phyloP scores from a whole-genome alignment of 768 basidiomycete species.

The Boletus tomentosulus region DNA sequence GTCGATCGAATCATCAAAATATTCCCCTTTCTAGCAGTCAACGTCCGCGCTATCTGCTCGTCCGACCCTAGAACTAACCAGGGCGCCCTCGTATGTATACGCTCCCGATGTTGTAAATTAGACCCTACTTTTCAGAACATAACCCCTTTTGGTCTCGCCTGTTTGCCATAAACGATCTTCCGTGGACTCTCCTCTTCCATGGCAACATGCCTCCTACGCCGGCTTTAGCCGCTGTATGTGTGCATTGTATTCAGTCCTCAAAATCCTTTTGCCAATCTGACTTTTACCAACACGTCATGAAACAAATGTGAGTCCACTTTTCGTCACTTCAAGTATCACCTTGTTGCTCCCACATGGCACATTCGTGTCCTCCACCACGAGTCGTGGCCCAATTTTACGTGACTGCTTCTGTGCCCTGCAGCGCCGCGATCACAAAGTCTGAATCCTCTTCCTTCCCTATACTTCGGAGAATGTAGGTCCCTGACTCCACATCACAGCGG shows the following conservation, averaged over 20 bases:
- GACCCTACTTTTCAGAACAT: conserved; percentile 3
- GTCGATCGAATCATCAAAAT: conserved; percentile 2
- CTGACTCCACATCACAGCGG: background rate
- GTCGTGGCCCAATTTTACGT: background rate
- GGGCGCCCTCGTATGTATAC: too few species aligned
- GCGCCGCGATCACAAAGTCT: background rate
- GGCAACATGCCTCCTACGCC: background rate
- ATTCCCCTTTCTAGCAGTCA: background rate
- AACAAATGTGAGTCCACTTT: background rate
- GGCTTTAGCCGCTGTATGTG: background rate
- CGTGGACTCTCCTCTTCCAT: background rate
- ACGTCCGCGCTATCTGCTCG: background rate
- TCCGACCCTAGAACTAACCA: too few species aligned
- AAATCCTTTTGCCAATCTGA: background rate
- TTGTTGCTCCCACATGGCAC: background rate
- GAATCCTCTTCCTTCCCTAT: background rate
- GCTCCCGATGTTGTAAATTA: conserved; percentile 7
- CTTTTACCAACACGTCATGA: background rate
- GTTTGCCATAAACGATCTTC: background rate
- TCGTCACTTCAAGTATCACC: background rate
- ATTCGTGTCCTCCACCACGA: background rate
- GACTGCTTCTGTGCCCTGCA: background rate
- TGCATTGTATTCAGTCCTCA: background rate
- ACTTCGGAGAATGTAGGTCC: background rate
- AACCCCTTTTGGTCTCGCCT: background rate